phyloP scores from a whole-genome alignment of 1,284 basidiomycete species.

The Cutaneotrichosporon sp. region DNA sequence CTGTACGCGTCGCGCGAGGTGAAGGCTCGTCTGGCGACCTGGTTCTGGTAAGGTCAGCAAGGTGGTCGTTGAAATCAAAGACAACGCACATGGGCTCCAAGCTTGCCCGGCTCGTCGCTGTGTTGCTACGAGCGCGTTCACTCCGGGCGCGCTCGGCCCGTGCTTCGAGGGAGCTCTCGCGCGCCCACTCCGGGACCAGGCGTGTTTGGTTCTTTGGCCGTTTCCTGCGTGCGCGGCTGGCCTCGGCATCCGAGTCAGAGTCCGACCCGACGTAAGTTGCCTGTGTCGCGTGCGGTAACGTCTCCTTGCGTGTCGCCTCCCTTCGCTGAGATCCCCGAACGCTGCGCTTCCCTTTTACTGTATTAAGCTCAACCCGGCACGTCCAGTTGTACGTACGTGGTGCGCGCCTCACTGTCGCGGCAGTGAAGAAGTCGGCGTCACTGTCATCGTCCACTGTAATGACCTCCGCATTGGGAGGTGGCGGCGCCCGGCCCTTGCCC shows the following conservation, averaged over 20 bases:
- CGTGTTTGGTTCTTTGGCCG: background rate
- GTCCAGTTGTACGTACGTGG: no score
- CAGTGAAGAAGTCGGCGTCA: conserved; percentile 32
- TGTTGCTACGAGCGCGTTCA: no score
- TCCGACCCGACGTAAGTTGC: background rate
- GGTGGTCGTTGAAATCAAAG: background rate
- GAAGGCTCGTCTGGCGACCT: background rate
- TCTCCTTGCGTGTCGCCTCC: no score
- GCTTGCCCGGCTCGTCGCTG: background rate
- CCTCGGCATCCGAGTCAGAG: conserved; percentile 3
- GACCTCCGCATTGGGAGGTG: background rate
- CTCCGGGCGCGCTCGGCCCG: background rate
- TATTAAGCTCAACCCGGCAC: no score
- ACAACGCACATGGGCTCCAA: conserved; percentile 2
- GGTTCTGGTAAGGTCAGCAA: background rate
- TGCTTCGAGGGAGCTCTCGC: background rate
- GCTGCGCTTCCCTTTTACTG: no score
- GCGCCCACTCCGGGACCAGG: conserved; percentile 11
- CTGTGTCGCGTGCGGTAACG: no score
- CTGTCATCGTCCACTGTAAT: conserved; percentile 13
- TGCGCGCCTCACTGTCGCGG: conserved; percentile 7
- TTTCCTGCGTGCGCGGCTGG: background rate
- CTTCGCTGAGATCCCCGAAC: no score
- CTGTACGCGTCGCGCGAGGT: no score
- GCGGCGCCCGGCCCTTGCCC: conserved; percentile 13